Evolutionary conservation across 495 filamentous ascomycete genomes (phyloP).

Genomic region (Haplographium delicatum): DNA sequence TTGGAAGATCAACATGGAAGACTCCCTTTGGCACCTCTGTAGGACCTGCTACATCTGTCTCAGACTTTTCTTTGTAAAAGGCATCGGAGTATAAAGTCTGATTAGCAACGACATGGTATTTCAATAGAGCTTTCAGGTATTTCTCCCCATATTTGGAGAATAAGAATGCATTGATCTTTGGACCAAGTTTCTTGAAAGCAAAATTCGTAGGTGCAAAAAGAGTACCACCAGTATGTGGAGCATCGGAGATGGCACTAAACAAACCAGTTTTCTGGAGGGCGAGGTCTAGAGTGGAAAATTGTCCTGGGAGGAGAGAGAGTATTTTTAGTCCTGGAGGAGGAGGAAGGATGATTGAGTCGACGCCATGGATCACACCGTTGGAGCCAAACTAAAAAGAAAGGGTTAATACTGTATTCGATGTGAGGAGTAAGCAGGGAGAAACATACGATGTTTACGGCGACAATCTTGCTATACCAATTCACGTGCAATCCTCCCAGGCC

Average conservation of each 20-base stretch:
- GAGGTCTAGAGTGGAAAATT: conserved; percentile 72
- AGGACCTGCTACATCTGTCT: neutral
- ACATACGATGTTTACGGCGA: conserved; percentile 61
- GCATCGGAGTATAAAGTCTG: conserved; percentile 80
- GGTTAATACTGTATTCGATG: too few species aligned
- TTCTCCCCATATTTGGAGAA: conserved; percentile 64
- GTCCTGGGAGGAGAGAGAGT: conserved; percentile 60
- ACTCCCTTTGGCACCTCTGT: conserved; percentile 7
- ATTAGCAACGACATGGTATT: conserved; percentile 72
- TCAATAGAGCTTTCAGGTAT: conserved; percentile 66
- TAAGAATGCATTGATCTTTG: conserved; percentile 65
- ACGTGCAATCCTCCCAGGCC: conserved; percentile 54
- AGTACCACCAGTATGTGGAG: conserved; percentile 48
- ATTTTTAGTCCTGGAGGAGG: conserved; percentile 56
- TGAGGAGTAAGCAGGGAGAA: neutral
- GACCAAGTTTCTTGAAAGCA: conserved; percentile 68
- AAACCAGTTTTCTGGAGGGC: conserved; percentile 68
- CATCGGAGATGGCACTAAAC: conserved; percentile 37
- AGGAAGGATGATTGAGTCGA: conserved; percentile 67
- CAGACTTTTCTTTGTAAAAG: conserved; percentile 45
- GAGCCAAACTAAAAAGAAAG: conserved; percentile 39
- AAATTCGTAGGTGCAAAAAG: conserved; percentile 72
- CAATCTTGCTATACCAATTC: conserved; percentile 67
- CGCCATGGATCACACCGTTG: conserved; percentile 77
- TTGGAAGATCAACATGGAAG: conserved; percentile 61